Conservation (phyloP, 805 yeast species). For the Metschnikowia arizonensis region DNA sequence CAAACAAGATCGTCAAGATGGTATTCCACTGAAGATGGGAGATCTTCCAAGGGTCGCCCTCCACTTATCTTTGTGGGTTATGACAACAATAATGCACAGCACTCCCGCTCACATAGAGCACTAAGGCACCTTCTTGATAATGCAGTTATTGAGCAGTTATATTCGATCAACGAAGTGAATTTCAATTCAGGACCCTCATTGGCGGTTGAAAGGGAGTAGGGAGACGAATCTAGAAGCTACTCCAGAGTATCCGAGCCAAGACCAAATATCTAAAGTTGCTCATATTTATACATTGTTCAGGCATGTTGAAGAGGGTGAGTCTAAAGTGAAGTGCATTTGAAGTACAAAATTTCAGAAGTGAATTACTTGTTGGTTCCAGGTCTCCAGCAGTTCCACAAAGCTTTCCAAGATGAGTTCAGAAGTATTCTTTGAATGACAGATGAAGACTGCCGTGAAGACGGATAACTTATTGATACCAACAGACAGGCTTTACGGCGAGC, state of each 20-base stretch:
- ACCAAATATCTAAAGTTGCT: constrained; percentile 2
- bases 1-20: not conserved
- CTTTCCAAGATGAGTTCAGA: constrained; percentile 32
- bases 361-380: constrained; percentile 34
- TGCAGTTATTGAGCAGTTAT: not conserved
- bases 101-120: not conserved
- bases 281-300: constrained; percentile 8
- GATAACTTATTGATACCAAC: constrained; percentile 60
- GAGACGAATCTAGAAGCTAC: not conserved
- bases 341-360: constrained; percentile 20
- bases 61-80: constrained; percentile 3
- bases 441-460: constrained; percentile 47
- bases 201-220: constrained; percentile 6
- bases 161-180: not conserved
- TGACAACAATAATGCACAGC: not conserved
- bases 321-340: constrained; percentile 4
- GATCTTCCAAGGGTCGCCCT: not conserved
- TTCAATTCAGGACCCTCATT: constrained; percentile 2
- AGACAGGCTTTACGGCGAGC: constrained; percentile 68
- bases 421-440: constrained; percentile 35
- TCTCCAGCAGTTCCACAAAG: constrained; percentile 31
- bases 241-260: not conserved
- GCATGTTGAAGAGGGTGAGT: constrained; percentile 5
- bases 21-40: constrained; percentile 1
- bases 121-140: not conserved